Conservation (phyloP, 2,329 filamentous ascomycete species). For the Dactylellina parvicollis region DNA sequence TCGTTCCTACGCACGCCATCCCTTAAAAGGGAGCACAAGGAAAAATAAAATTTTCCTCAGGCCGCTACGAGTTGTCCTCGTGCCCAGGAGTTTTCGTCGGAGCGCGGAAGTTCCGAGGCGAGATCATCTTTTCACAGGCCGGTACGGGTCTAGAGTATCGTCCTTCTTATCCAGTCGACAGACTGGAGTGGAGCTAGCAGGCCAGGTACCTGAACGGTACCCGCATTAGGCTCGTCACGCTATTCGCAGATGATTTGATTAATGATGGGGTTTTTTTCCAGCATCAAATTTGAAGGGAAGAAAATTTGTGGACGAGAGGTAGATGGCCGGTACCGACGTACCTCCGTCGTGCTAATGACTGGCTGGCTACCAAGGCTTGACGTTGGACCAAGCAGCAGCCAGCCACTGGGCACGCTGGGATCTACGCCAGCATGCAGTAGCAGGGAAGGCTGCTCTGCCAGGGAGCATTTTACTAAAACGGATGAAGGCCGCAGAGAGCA, state of each 20-base stretch:
- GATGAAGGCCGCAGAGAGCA: constrained; percentile 23
- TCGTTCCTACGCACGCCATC: constrained; percentile 23
- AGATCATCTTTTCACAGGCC: constrained; percentile 19
- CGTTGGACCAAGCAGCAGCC: constrained; percentile 34
- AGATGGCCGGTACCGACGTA: not conserved
- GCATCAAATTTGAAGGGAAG: constrained; percentile 15
- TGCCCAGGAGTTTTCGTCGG: constrained; percentile 48
- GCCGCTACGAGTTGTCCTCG: constrained; percentile 47
- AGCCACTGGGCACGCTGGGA: constrained; percentile 51
- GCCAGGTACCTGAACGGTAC: constrained; percentile 34
- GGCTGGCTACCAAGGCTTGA: constrained; percentile 28
- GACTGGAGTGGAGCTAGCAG: constrained; percentile 8
- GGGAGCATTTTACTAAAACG: constrained; percentile 44
- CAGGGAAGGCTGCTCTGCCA: constrained; percentile 29
- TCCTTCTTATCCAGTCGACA: not conserved
- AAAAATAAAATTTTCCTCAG: constrained; percentile 26
- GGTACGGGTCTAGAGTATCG: constrained; percentile 9
- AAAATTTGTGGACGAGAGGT: constrained; percentile 23
- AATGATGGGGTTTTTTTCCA: constrained; percentile 18
- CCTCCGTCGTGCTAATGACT: constrained; percentile 1
- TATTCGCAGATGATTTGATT: constrained; percentile 53
- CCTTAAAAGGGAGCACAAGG: constrained; percentile 5
- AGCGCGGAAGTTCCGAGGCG: constrained; percentile 51
- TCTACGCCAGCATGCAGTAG: constrained; percentile 48
- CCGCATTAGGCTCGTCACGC: constrained; percentile 36